Base-by-base conservation (phyloP, 495 filamentous ascomycete species). In the Talaromyces trachyspermus region DNA sequence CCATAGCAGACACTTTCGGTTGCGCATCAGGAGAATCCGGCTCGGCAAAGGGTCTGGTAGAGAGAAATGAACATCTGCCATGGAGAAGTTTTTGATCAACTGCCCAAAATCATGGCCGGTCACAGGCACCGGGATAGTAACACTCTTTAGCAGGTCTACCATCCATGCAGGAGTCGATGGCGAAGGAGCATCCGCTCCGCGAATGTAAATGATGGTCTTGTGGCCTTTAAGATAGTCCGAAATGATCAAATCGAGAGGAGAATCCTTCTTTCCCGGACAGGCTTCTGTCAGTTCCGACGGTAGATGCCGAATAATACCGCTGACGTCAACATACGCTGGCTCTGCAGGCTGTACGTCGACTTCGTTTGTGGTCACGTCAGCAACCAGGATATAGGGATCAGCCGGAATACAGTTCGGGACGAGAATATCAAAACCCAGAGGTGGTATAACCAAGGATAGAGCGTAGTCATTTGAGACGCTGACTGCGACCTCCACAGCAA, bases 171-270 rank as follows among this genome's bases (percentile, higher is more conserved):
- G 91, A 0, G 85, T 85, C 14, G 77, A 71, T 11, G 68, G 55
- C 19, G 65, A 72, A n/a, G 86, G 79, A 23, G 78, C 63, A 42
- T 79, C 74, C 19, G 85, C 83, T 23, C 91, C 90, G 29, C 78
- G 84, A 27, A 96, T 79, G 59, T 85, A 91, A 5, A 97, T 72
- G 0, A 79, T 89, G 2, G 82, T 86, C 26, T 82, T 70, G 20
- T 83, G 67, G 32, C 89, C 89, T 49, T 86, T 77, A 42, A 96
- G 80, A 60, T 92, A 98, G 47, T 78, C 79, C 12, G 77, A 79
- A 22, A 98, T 72, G 14, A 98, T 69, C n/a, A 77, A 66, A 56
- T 98, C 92, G 44, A 98, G 70, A 1, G 92, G 91, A 0, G 92
- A 96, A 10, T 76, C 80, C 14, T 80, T 65, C 7, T 79, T 79